Conservation (phyloP, 2,329 filamentous ascomycete genomes). For the Nemania diffusa region DNA sequence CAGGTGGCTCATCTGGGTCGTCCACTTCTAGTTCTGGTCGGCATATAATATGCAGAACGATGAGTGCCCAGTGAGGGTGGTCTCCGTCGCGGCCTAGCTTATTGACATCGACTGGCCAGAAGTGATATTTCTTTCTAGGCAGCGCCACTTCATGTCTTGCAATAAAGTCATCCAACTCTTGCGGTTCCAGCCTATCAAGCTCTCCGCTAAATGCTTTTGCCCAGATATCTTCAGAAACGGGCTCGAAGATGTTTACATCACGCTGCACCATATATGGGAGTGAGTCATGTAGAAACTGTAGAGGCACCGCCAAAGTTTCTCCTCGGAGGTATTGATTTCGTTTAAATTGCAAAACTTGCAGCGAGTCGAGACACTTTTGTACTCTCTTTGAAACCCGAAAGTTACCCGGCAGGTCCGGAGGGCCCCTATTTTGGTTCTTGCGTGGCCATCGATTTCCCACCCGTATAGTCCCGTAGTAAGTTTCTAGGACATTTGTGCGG, state of each 20-base stretch:
- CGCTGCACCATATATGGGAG: conserved; percentile 29
- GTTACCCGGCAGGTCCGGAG: conserved; percentile 7
- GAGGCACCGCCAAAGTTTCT: conserved; percentile 9
- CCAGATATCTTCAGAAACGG: conserved; percentile 1
- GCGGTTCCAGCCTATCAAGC: too few relatives aligned
- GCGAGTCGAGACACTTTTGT: conserved; percentile 8
- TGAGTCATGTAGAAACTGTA: conserved; percentile 28
- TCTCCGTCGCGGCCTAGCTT: background rate
- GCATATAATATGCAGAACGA: conserved; percentile 31
- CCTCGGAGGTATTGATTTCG: conserved; percentile 15
- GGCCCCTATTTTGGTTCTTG: conserved; percentile 13
- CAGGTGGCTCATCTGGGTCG: background rate
- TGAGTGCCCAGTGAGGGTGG: conserved; percentile 26
- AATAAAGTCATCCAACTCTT: background rate
- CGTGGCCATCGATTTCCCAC: conserved; percentile 22
- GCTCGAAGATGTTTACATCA: conserved; percentile 26
- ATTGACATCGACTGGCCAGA: conserved; percentile 38
- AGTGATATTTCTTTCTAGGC: conserved; percentile 27
- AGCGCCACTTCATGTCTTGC: background rate
- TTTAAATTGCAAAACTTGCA: conserved; percentile 17
- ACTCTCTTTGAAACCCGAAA: conserved; percentile 1
- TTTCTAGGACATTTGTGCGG: conserved; percentile 18
- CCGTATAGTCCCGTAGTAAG: background rate
- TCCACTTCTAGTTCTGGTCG: background rate
- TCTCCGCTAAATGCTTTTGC: background rate